Percentiles rank a stretch among this genome's conserved stretches.
phyloP scores from a whole-genome alignment of 345 rosid genomes.

The Theobroma cacao region DNA sequence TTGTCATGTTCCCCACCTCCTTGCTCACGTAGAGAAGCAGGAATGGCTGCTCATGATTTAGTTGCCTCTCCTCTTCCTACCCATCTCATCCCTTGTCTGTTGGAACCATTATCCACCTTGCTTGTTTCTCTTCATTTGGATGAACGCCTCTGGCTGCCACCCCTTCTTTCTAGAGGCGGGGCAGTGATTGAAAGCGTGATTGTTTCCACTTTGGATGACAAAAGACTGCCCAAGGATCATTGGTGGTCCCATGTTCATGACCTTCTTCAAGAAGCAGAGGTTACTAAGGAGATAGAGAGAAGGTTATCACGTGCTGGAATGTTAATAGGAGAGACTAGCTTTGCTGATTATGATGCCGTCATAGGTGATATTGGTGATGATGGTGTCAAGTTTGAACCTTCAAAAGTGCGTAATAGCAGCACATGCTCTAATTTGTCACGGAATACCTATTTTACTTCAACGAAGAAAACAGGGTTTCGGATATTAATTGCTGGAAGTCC shows the following conservation, averaged over 20 bases:
- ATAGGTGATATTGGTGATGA: constrained; percentile 33
- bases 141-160: constrained; percentile 80
- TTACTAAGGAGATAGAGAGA: constrained; percentile 54
- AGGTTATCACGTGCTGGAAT: constrained; percentile 60
- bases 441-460: constrained; percentile 37
- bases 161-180: constrained; percentile 65
- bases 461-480: constrained; percentile 63
- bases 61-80: constrained; percentile 79
- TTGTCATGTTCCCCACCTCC: constrained; percentile 87
- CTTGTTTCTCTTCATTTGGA: constrained; percentile 77
- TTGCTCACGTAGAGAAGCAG: constrained; percentile 94
- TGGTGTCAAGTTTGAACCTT: constrained; percentile 29
- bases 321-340: constrained; percentile 46
- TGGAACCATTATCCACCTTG: constrained; percentile 63
- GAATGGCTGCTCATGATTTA: constrained; percentile 78
- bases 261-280: constrained; percentile 61
- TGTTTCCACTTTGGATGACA: constrained; percentile 51
- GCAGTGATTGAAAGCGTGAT: constrained; percentile 52
- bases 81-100: constrained; percentile 74
- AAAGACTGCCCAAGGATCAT: constrained; percentile 41
- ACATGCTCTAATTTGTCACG: constrained; percentile 24
- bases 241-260: constrained; percentile 69
- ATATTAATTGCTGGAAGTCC: constrained; percentile 75
- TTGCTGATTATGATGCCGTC: constrained; percentile 36
- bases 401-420: constrained; percentile 27